Percentiles rank a stretch among this genome's conserved stretches.
These are phyloP conservation scores for Wickerhamiella occidentalis DNA, from an alignment of 805 yeast species.

Conservation along the genomic window DNA sequence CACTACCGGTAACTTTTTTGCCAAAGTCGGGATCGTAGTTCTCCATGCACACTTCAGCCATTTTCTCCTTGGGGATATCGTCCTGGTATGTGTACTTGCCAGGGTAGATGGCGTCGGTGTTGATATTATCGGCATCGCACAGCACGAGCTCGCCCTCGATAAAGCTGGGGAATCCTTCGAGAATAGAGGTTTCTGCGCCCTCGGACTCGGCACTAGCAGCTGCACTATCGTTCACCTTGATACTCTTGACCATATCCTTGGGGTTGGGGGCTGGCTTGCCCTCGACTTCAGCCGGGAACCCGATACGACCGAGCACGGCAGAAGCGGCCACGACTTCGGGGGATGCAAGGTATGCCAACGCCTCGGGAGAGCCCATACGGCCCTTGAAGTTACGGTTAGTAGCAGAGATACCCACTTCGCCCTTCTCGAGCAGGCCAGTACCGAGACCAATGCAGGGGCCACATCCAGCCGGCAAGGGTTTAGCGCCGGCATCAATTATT, in stretches of 20 bases:
- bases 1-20: slow-evolving; percentile 68
- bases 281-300: slow-evolving; percentile 73
- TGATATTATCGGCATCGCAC: slow-evolving; percentile 87
- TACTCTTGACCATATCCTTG: slow-evolving; percentile 38
- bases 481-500: slow-evolving; percentile 84
- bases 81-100: slow-evolving; percentile 99
- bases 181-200: slow-evolving; percentile 38
- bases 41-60: slow-evolving; percentile 99
- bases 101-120: slow-evolving; percentile 97
- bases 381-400: slow-evolving; percentile 98
- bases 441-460: slow-evolving; percentile 99
- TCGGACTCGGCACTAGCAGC: slow-evolving; percentile 23
- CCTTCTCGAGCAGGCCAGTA: slow-evolving; percentile 81
- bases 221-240: slow-evolving; percentile 25
- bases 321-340: slow-evolving; percentile 99
- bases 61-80: slow-evolving; percentile 83
- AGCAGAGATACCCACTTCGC: slow-evolving; percentile 97
- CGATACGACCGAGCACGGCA: slow-evolving; percentile 90
- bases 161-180: slow-evolving; percentile 81
- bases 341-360: slow-evolving; percentile 88
- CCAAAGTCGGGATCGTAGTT: slow-evolving; percentile 89
- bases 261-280: slow-evolving; percentile 43
- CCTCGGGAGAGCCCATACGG: slow-evolving; percentile 96
- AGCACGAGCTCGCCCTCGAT: slow-evolving; percentile 85
- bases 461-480: slow-evolving; percentile 94